These are phyloP conservation scores for Thyridium curvatum DNA, from an alignment of 2,329 filamentous ascomycete species.

Conservation along the genomic window DNA sequence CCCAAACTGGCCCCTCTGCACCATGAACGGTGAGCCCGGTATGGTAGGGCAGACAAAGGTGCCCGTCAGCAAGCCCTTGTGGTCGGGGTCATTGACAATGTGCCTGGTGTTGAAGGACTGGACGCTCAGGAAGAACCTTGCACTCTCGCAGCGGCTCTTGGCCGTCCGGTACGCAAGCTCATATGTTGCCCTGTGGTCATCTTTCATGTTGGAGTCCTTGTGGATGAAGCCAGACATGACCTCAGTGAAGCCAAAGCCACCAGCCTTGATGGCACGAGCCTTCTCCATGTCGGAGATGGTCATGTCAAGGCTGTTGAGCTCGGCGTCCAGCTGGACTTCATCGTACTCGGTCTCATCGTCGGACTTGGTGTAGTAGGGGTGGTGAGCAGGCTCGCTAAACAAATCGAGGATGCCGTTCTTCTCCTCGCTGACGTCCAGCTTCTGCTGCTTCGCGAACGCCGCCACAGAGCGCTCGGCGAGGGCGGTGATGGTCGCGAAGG, in stretches of 20 bases:
- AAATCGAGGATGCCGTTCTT: constrained; percentile 45
- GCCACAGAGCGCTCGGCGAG: constrained; percentile 59
- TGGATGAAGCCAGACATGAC: constrained; percentile 59
- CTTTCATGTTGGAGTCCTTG: constrained; percentile 28
- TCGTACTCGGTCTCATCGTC: constrained; percentile 2
- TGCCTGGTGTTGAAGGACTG: constrained; percentile 46
- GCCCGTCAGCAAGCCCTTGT: constrained; percentile 49
- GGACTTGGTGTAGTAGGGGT: not conserved
- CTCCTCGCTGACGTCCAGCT: constrained; percentile 36
- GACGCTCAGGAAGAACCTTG: constrained; percentile 53
- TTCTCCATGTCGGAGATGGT: constrained; percentile 30
- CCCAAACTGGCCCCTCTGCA: constrained; percentile 50
- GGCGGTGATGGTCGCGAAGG: constrained; percentile 63
- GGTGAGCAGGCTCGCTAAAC: constrained; percentile 42
- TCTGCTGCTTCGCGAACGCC: constrained; percentile 32
- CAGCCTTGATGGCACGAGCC: constrained; percentile 35
- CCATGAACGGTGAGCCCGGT: constrained; percentile 53
- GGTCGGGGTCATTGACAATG: constrained; percentile 39
- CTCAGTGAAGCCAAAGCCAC: constrained; percentile 55
- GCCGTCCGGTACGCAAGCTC: constrained; percentile 45
- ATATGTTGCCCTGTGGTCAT: constrained; percentile 44
- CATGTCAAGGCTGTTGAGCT: constrained; percentile 26
- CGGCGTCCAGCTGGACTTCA: constrained; percentile 20
- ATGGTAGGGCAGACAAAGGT: constrained; percentile 51
- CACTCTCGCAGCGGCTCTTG: constrained; percentile 46